Evolutionary conservation across 1,284 basidiomycete species (phyloP), one percentile per base, ranked within the genome.

Genomic region (Bondarzewia mesenterica): DNA sequence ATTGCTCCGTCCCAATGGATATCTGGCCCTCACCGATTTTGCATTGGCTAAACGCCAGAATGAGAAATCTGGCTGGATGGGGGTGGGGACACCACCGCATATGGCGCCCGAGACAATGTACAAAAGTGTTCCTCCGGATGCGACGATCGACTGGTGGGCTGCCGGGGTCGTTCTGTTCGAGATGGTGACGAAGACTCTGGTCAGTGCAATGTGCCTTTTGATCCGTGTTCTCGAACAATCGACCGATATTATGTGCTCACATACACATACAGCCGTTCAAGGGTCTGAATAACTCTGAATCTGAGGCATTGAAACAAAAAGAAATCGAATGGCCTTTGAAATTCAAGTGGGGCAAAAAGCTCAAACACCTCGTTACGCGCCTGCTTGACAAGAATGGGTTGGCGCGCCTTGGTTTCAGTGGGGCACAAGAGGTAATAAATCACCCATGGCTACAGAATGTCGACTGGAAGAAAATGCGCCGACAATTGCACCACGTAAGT

Each of bases 161-260:
- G 77, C 75, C 36, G 89, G 85, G 1, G 72, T 86, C 22, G 78
- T 84, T 50, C 67, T 92, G 50, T 92, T 78, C 57, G 86, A 91
- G 54, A 82, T 92, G 76, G 66, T 82, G 2, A 82, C 82, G 38
- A 74, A 76, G 35, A 69, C 70, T 50, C 59, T 83, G 52, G 77
- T 72, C 54, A 52, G 73, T 65, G n/a, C n/a, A 25, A 15, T 21
- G 18, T 15, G n/a, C 14, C 41, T 42, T n/a, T 10, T n/a, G n/a
- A n/a, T n/a, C n/a, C n/a, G n/a, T n/a, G n/a, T n/a, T n/a, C n/a
- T n/a, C n/a, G n/a, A n/a, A n/a, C n/a, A n/a, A n/a, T n/a, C n/a
- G n/a, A n/a, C n/a, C n/a, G n/a, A n/a, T n/a, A n/a, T n/a, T n/a
- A n/a, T n/a, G n/a, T n/a, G n/a, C n/a, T n/a, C n/a, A n/a, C n/a